Percentiles rank a stretch among this genome's conserved stretches.
These are phyloP conservation scores for Mycena kentingensis DNA, from an alignment of 768 basidiomycete species.

Conservation along the genomic window DNA sequence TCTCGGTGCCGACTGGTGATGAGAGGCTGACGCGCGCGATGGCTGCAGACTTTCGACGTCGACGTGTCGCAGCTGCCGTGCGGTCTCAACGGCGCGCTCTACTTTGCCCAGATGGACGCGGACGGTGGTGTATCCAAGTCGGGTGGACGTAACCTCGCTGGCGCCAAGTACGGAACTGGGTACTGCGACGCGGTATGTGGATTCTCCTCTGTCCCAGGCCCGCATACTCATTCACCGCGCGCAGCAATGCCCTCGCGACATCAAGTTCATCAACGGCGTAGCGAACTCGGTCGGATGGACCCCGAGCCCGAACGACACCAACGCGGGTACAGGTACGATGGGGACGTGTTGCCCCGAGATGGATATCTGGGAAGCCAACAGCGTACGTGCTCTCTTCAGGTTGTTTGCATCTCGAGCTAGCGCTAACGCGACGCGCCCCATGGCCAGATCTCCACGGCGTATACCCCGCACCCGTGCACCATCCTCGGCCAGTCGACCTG, in stretches of 20 bases:
- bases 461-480: constrained; percentile 55
- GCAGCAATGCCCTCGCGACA: constrained; percentile 47
- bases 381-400: neutral
- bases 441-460: constrained; percentile 51
- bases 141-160: constrained; percentile 59
- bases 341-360: constrained; percentile 63
- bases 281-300: constrained; percentile 51
- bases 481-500: constrained; percentile 44
- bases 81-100: constrained; percentile 62
- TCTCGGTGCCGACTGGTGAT: too few species aligned
- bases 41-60: constrained; percentile 64
- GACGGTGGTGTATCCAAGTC: constrained; percentile 53
- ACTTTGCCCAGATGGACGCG: constrained; percentile 58
- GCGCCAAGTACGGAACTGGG: constrained; percentile 45
- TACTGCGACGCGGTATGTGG: constrained; percentile 36
- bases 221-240: neutral
- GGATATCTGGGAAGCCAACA: constrained; percentile 64
- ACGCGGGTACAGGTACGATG: constrained; percentile 46
- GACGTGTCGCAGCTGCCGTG: constrained; percentile 59
- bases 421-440: neutral
- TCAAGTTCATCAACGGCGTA: constrained; percentile 62
- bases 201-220: neutral
- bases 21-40: too few species aligned
- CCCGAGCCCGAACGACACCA: constrained; percentile 37
- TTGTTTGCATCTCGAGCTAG: neutral